Evolutionary conservation across 345 rosid genomes (phyloP).

Genomic region (Tarenaya hassleriana): DNA sequence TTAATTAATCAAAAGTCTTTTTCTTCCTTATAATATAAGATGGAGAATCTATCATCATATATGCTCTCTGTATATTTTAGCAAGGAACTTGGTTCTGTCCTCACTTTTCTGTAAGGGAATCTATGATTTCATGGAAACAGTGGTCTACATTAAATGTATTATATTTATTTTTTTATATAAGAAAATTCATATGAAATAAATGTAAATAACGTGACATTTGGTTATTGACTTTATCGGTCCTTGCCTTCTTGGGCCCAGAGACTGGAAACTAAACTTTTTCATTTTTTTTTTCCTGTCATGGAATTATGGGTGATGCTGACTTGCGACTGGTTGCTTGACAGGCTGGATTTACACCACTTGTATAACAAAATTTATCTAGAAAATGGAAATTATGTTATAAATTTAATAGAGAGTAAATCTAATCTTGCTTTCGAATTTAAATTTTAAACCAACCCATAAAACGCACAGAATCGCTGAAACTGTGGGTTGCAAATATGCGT

Average conservation of each 20-base stretch:
- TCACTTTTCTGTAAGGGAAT: slow-evolving; percentile 20
- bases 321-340: slow-evolving; percentile 18
- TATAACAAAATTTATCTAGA: slow-evolving; percentile 21
- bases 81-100: slow-evolving; percentile 25
- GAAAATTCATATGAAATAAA: too few species aligned
- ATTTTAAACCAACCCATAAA: too few species aligned
- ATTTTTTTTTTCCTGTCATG: background rate
- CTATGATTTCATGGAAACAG: too few species aligned
- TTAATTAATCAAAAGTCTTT: slow-evolving; percentile 10
- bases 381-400: slow-evolving; percentile 20
- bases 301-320: slow-evolving; percentile 20
- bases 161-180: too few species aligned
- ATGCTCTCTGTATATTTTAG: slow-evolving; percentile 22
- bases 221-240: too few species aligned
- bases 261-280: too few species aligned
- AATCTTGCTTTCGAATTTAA: too few species aligned
- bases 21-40: background rate
- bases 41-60: background rate
- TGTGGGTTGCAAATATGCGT: too few species aligned
- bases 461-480: background rate
- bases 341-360: slow-evolving; percentile 26
- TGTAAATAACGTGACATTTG: too few species aligned
- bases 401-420: slow-evolving; percentile 1
- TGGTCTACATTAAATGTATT: too few species aligned
- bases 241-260: too few species aligned